Evolutionary conservation across 257 asterid genomes (phyloP).

Genomic region (Cinchona pubescens): DNA sequence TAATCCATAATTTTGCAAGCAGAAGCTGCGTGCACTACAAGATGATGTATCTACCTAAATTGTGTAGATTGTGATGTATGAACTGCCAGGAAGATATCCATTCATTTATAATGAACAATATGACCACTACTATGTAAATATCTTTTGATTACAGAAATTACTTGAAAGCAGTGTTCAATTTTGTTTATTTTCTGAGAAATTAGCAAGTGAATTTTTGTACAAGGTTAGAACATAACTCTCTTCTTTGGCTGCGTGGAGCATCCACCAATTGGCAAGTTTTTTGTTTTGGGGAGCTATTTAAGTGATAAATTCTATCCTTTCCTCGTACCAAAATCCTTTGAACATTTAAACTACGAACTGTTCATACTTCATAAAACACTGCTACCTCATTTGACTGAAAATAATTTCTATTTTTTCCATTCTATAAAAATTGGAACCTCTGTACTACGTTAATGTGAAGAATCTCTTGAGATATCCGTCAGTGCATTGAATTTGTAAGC

Average conservation of each 20-base stretch:
- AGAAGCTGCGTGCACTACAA: not conserved
- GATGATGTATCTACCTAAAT: not conserved
- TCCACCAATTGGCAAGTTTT: not conserved
- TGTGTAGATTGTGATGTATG: not conserved
- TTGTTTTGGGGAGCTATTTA: not conserved
- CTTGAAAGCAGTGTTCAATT: not conserved
- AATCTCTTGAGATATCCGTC: not conserved
- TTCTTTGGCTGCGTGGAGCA: not conserved
- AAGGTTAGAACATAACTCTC: not conserved
- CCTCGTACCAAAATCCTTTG: too few species aligned
- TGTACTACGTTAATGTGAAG: not conserved
- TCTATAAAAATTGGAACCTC: not conserved
- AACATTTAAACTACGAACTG: too few species aligned
- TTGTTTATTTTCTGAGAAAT: not conserved
- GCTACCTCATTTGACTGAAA: too few species aligned
- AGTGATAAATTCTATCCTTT: not conserved
- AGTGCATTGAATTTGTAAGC: slow-evolving; percentile 24
- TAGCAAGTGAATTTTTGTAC: not conserved
- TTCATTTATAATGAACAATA: not conserved
- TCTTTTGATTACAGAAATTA: not conserved
- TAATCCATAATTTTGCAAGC: slow-evolving; percentile 9
- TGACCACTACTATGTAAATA: not conserved
- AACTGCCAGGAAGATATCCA: not conserved
- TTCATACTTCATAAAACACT: not conserved
- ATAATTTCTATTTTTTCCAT: too few species aligned